Base-by-base conservation (phyloP, 2,329 filamentous ascomycete genomes). In the Alternaria triticina region DNA sequence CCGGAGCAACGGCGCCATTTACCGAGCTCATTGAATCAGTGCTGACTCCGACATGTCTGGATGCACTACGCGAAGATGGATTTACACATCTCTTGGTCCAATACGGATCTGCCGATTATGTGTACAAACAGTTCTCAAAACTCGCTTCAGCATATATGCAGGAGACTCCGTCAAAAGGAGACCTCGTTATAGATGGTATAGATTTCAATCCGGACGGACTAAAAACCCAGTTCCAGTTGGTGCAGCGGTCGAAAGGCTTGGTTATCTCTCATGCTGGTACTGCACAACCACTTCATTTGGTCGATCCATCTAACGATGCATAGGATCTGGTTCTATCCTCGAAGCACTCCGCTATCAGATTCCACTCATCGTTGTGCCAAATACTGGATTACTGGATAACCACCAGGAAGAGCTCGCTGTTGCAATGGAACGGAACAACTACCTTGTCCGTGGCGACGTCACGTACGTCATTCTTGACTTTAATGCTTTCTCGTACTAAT, bases 1-100 rank as follows among this genome's bases (percentile, higher is more conserved):
- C 97, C 28, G 96, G 96, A 60, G 95, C 96, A 6, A 99, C 95
- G 0, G 94, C 94, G 15, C 88, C 91, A 20, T 99, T 99, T 80
- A 84, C 86, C 56, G 80, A 85, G 7, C 87, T 99, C 3, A 86
- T 97, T 59, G 81, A 85, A 46, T 87, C 90, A 30, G 87, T 90
- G 11, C 82, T 96, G 6, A 82, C 85, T 17, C 81, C 86, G 0
- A 71, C 79, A 0, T 94, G 96, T 74, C 84, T 96, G 65, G 70
- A 82, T 6, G 83, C 85, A 6, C 85, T 98, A 12, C 74, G 78
- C 11, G 73, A 81, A 3, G 79, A 86, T 11, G 85, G 86, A 47
- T 97, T 92, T 80, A 92, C 90, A 0, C 83, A 91, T 64, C 84
- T 98, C 6, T 83, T 88, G 5, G 80, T 98, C 12, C 96, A 99